Evolutionary conservation across 345 rosid species (phyloP).

Genomic region (Citrus hindsii): DNA sequence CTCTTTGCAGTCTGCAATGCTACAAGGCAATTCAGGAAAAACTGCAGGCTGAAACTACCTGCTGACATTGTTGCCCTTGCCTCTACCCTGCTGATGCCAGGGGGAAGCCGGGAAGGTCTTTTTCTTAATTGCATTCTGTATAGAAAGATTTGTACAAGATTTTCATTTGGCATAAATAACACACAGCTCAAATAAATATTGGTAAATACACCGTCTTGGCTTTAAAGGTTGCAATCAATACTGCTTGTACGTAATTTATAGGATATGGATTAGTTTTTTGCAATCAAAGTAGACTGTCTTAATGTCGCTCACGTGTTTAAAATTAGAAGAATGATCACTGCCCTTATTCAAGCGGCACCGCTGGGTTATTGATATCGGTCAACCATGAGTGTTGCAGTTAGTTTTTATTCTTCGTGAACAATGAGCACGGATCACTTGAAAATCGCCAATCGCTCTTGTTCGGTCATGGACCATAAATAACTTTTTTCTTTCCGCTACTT

Average conservation of each 20-base stretch:
- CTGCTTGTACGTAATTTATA: not conserved
- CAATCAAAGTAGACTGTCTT: not conserved
- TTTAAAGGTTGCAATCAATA: not conserved
- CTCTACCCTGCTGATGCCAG: slow-evolving; percentile 10
- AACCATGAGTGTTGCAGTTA: too few species aligned
- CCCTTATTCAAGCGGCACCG: too few species aligned
- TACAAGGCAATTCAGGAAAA: slow-evolving; percentile 74
- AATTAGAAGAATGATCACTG: too few species aligned
- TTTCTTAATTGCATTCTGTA: not conserved
- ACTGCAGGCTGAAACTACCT: slow-evolving; percentile 19
- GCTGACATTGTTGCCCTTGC: slow-evolving; percentile 19
- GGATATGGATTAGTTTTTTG: not conserved
- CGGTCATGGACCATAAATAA: too few species aligned
- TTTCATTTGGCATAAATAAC: not conserved
- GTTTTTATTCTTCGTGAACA: too few species aligned
- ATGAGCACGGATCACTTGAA: too few species aligned
- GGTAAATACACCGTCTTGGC: not conserved
- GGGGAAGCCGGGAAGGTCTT: not conserved
- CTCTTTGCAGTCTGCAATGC: slow-evolving; percentile 91
- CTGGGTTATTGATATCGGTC: too few species aligned
- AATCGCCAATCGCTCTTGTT: too few species aligned
- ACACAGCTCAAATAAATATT: not conserved
- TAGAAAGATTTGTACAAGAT: slow-evolving; percentile 8
- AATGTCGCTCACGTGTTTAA: not conserved
- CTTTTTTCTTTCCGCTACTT: too few species aligned